These are phyloP conservation scores for Craterostigma plantagineum DNA, from an alignment of 257 asterid species.

Conservation along the genomic window DNA sequence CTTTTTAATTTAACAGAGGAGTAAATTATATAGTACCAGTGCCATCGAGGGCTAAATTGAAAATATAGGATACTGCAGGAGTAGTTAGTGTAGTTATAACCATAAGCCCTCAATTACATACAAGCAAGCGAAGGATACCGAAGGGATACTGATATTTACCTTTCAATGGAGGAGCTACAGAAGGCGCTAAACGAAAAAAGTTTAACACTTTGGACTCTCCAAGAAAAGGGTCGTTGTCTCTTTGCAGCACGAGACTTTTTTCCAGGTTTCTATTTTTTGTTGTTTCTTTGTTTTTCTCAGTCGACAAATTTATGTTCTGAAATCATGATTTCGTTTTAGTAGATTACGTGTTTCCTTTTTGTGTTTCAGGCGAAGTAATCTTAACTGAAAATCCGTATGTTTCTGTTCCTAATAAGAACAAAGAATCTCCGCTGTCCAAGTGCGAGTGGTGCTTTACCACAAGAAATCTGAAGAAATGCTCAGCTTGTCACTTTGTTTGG, in stretches of 20 bases:
- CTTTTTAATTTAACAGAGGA: too few relatives aligned
- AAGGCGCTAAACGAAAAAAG: conserved; percentile 19
- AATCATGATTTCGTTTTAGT: neutral
- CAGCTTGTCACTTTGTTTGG: conserved; percentile 66
- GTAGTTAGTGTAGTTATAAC: too few relatives aligned
- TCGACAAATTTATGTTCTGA: neutral
- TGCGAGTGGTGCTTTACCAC: conserved; percentile 79
- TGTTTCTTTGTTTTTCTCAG: conserved; percentile 1
- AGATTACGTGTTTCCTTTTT: conserved; percentile 3
- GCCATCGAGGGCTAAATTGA: too few relatives aligned
- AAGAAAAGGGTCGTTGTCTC: conserved; percentile 78
- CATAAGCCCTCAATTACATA: too few relatives aligned
- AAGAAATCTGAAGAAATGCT: conserved; percentile 57
- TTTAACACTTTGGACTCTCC: conserved; percentile 25
- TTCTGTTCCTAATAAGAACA: conserved; percentile 50
- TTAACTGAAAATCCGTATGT: conserved; percentile 63
- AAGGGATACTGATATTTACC: too few relatives aligned
- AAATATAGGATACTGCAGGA: too few relatives aligned
- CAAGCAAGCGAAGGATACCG: too few relatives aligned
- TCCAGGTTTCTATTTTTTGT: conserved; percentile 49
- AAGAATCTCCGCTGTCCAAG: conserved; percentile 33
- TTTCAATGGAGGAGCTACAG: conserved; percentile 50
- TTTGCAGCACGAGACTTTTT: conserved; percentile 47
- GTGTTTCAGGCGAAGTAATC: conserved; percentile 59
- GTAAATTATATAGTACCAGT: too few relatives aligned